Percentiles rank a stretch among this genome's conserved stretches.
Conservation (phyloP, 2,329 filamentous ascomycete species). For the Ophiostoma piceae region DNA sequence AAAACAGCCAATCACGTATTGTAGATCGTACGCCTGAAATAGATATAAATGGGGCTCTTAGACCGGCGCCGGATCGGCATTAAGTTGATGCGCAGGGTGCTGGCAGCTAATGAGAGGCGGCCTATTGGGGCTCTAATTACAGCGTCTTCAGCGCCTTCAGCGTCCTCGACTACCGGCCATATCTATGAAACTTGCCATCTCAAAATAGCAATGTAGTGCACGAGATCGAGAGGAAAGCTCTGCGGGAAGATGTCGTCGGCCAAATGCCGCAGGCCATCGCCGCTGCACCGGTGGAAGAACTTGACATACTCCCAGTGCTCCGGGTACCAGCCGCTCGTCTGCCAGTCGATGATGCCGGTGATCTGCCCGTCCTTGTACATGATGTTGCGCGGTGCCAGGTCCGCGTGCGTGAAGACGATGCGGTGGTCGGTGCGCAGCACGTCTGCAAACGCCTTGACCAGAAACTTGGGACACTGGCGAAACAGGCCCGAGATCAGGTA, state of each 20-base stretch:
- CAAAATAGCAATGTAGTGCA: neutral
- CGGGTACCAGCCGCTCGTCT: neutral
- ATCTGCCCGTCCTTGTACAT: neutral
- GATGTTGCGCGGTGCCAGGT: neutral
- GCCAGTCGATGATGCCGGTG: neutral
- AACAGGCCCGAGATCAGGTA: neutral
- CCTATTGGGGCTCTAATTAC: too few relatives aligned
- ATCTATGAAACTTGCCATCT: neutral
- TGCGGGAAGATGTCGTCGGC: neutral
- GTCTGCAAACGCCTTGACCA: neutral
- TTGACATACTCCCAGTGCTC: conserved; percentile 3
- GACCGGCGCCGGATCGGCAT: too few relatives aligned
- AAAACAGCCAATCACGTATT: neutral
- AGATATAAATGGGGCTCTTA: neutral
- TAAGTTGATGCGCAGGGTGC: too few relatives aligned
- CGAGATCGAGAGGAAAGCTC: neutral
- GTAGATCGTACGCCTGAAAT: neutral
- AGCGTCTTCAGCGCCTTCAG: too few relatives aligned
- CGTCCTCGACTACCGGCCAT: too few relatives aligned
- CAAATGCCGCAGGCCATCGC: neutral
- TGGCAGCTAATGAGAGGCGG: too few relatives aligned
- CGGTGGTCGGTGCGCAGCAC: neutral
- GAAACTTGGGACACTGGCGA: neutral
- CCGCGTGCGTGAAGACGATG: neutral
- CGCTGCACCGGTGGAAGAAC: neutral